phyloP scores from a whole-genome alignment of 352 stramenopile genomes.

The Phytophthora ohioensis region DNA sequence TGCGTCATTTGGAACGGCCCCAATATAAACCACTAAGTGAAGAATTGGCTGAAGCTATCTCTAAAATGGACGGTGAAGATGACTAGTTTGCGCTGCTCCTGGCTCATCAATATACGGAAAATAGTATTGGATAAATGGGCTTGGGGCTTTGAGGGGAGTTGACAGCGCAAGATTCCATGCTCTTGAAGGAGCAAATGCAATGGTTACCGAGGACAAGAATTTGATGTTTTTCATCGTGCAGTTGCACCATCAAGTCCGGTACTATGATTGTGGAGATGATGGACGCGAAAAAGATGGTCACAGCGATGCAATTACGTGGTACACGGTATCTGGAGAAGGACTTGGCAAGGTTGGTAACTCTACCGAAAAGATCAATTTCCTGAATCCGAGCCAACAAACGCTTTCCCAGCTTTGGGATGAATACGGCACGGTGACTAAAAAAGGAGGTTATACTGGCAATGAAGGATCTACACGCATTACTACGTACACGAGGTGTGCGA shows the following conservation, averaged over 20 bases:
- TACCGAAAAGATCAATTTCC: constrained; percentile 2
- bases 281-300: not conserved
- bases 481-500: constrained; percentile 9
- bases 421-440: not conserved
- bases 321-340: not conserved
- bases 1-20: constrained; percentile 2
- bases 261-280: not conserved
- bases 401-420: not conserved
- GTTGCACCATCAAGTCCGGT: not conserved
- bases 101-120: constrained; percentile 35
- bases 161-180: constrained; percentile 35
- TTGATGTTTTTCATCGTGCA: constrained; percentile 28
- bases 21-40: not conserved
- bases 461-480: not conserved
- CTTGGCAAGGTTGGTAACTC: not conserved
- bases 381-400: not conserved
- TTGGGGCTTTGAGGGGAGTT: constrained; percentile 26
- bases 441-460: constrained; percentile 4
- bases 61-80: constrained; percentile 1
- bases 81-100: constrained; percentile 29
- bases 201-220: constrained; percentile 12
- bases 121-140: constrained; percentile 31
- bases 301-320: not conserved
- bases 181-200: constrained; percentile 30
- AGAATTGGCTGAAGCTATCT: constrained; percentile 11